Evolutionary conservation across 176 grass and related monocot species (phyloP), one percentile per base, ranked within the genome.

Genomic region (Triticum dicoccoides): DNA sequence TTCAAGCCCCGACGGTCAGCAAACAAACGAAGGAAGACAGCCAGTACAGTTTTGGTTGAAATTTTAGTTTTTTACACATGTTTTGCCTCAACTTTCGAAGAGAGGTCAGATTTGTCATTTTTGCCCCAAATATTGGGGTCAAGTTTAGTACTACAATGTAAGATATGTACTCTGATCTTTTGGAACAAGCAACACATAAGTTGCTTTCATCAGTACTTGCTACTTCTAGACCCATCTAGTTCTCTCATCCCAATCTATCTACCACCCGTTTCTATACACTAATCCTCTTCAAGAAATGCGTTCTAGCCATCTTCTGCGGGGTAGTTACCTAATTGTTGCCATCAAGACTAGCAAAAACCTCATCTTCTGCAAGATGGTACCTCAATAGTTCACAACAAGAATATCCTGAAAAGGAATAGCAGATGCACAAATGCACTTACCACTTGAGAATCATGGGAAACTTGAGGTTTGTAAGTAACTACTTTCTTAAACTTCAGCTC

Each of bases 401-500:
- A 29, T 38, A 85, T 69, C 62, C 67, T 14, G 63, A 79, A 69
- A 82, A 89, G n/a, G 71, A 64, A 45, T 61, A 76, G 34, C 52
- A 83, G 42, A 85, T 63, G 61, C 30, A 73, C 4, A 38, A 71
- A 27, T 83, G 32, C 78, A 89, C 90, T 81, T 89, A 98, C 96
- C 75, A 87, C 80, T 86, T 95, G 91, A 80, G 91, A 90, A 79
- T 92, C 80, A 52, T 69, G 52, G 52, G 91, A 75, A 30, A 94
- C 88, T 88, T 98, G 96, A 87, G 96, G 96, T 83, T 89, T 98
- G 87, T 98, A 98, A 42, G 88, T 94, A 87, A 95, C 78, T 29
- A 87, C 75, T 95, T 98, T 98, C 79, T 92, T 95, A 87, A 95
- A 95, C 82, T 95, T 98, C 51, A 98, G 75, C 65, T 98, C 96